Conservation (phyloP, 1,284 basidiomycete genomes). For the Marasmius sp. region DNA sequence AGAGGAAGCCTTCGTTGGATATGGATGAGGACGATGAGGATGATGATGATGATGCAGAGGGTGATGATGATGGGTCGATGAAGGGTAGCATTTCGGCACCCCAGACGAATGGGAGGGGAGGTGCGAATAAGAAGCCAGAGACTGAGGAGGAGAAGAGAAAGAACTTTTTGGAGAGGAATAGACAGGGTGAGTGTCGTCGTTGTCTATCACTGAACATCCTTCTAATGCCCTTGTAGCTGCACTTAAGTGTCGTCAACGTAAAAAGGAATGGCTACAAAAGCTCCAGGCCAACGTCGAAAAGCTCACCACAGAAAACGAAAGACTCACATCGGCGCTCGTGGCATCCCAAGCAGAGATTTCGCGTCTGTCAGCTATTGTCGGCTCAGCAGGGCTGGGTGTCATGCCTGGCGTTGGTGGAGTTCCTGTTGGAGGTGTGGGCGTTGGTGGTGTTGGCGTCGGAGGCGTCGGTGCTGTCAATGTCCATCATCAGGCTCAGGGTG, state of each 20-base stretch:
- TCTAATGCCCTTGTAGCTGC: slow-evolving; percentile 62
- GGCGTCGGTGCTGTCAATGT: neutral
- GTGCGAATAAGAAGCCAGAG: slow-evolving; percentile 69
- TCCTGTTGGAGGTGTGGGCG: neutral
- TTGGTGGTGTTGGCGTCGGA: neutral
- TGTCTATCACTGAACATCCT: slow-evolving; percentile 1
- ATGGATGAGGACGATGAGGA: slow-evolving; percentile 27
- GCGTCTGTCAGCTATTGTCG: slow-evolving; percentile 70
- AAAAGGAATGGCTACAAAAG: slow-evolving; percentile 95
- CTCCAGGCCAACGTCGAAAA: slow-evolving; percentile 94
- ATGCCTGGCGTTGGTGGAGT: too few species aligned
- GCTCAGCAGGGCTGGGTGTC: slow-evolving; percentile 52
- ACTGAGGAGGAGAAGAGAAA: slow-evolving; percentile 94
- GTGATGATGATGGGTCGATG: slow-evolving; percentile 27
- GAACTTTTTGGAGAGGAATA: slow-evolving; percentile 92
- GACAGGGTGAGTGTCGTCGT: slow-evolving; percentile 71
- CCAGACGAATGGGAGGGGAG: slow-evolving; percentile 25
- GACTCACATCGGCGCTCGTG: slow-evolving; percentile 77
- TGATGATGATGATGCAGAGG: slow-evolving; percentile 44
- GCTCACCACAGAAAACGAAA: slow-evolving; percentile 89
- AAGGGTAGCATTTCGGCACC: slow-evolving; percentile 22
- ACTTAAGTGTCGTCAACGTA: slow-evolving; percentile 96
- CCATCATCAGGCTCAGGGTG: neutral
- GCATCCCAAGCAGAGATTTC: slow-evolving; percentile 78
- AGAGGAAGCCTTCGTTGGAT: neutral